Conservation (phyloP, 1,284 basidiomycete species). For the Gomphus bonarii region DNA sequence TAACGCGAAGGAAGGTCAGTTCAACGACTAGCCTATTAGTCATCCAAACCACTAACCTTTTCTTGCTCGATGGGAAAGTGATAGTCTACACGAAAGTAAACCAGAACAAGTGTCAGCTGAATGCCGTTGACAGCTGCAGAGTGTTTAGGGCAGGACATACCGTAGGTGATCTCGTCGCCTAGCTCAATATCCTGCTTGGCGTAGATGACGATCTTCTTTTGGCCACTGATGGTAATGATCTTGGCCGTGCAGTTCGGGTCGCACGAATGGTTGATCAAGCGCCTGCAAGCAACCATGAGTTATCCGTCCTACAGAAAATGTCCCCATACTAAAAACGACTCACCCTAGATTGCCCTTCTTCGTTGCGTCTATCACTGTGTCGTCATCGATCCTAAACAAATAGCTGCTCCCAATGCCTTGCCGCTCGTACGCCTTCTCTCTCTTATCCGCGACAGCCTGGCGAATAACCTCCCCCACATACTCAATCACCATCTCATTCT, state of each 20-base stretch:
- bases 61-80: constrained; percentile 90
- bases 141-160: constrained; percentile 30
- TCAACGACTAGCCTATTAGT: constrained; percentile 17
- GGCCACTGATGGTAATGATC: constrained; percentile 96
- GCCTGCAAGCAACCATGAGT: constrained; percentile 35
- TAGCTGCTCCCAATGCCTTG: constrained; percentile 95
- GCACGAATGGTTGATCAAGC: constrained; percentile 94
- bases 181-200: constrained; percentile 91
- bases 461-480: constrained; percentile 97
- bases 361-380: constrained; percentile 93
- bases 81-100: constrained; percentile 48
- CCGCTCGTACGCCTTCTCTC: constrained; percentile 93
- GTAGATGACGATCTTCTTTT: constrained; percentile 99
- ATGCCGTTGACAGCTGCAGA: background rate
- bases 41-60: constrained; percentile 33
- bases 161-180: constrained; percentile 92
- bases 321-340: constrained; percentile 24
- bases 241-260: constrained; percentile 97
- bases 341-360: constrained; percentile 97
- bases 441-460: constrained; percentile 91
- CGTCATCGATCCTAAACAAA: constrained; percentile 87
- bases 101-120: constrained; percentile 8
- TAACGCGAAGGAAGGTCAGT: constrained; percentile 22
- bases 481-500: constrained; percentile 99
- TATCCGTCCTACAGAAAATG: constrained; percentile 3